Base-by-base conservation (phyloP, 345 rosid species). In the Geranium rotundifolium region DNA sequence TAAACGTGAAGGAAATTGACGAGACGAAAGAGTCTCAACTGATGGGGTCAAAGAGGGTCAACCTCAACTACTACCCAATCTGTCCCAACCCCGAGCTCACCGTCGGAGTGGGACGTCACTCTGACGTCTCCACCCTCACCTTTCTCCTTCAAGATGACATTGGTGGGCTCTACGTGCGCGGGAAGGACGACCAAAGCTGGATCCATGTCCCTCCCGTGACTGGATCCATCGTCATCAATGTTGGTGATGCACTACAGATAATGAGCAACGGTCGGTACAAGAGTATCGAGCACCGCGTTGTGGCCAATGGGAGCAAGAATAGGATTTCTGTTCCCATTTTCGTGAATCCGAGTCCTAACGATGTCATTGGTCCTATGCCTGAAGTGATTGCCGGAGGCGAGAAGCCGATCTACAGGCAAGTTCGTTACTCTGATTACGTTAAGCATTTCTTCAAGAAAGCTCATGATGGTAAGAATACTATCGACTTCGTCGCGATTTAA, bases 251-350 rank as follows among this genome's bases (percentile, higher is more conserved):
- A 1, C 37, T 73, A 0, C 77, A 73, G 41, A 69, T 73, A 17
- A 12, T 73, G 60, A 69, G 73, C 73, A 73, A 73, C 15, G 77
- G 70, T 20, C 59, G 57, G 7, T 73, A 65, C 67, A 65, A 12
- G 20, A 73, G 77, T 19, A 37, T 73, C 2, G 73, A 65, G 55
- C 77, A 62, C 41, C 54, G 77, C 0, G 77, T 69, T n/a, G 20
- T 49, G 5, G 67, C 73, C 2, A 62, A 65, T 29, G 56, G 64
- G 20, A 65, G 46, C 54, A 62, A 15, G 34, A 62, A 59, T 56
- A 58, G 77, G 64, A 20, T 75, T 4, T 75, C 78, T 1, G 69
- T 67, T 23, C 72, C 78, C 20, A 59, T 69, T 19, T 74, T 74
- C 57, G 23, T 74, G 15, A 70, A 66, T n/a, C n/a, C n/a, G n/a